These are phyloP conservation scores for Phaeodactylum tricornutum DNA, from an alignment of 108 stramenopile species.

Conservation along the genomic window DNA sequence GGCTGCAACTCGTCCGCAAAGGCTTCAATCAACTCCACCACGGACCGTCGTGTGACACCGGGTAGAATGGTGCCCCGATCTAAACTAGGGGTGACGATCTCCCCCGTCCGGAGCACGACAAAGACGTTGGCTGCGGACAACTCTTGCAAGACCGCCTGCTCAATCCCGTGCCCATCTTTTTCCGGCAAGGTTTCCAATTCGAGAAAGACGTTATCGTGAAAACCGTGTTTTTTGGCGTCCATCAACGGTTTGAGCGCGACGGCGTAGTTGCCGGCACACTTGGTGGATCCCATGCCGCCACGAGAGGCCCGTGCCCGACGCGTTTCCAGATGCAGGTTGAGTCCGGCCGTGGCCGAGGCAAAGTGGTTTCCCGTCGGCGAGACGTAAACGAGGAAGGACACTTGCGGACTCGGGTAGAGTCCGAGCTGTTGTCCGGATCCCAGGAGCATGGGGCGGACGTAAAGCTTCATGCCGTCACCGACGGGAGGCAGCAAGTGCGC, in stretches of 20 bases:
- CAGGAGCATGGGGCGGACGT: conserved; percentile 60
- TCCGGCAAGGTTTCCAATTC: conserved; percentile 78
- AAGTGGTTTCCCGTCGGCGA: conserved; percentile 82
- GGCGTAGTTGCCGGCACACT: conserved; percentile 75
- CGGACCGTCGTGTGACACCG: conserved; percentile 68
- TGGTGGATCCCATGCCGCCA: conserved; percentile 63
- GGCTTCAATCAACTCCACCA: conserved; percentile 45
- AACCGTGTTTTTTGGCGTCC: conserved; percentile 75
- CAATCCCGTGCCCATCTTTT: conserved; percentile 21
- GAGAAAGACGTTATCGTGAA: conserved; percentile 74
- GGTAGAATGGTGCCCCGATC: conserved; percentile 73
- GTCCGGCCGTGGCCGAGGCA: conserved; percentile 39
- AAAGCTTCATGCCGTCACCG: conserved; percentile 69
- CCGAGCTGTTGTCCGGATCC: conserved; percentile 64
- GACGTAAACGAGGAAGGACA: conserved; percentile 61
- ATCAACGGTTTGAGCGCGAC: conserved; percentile 60
- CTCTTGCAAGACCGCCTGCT: conserved; percentile 62
- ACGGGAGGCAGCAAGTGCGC: conserved; percentile 57
- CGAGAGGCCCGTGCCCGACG: conserved; percentile 56
- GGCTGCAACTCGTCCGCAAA: conserved; percentile 51
- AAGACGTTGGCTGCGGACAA: conserved; percentile 77
- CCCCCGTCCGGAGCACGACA: conserved; percentile 65
- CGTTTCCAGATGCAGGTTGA: conserved; percentile 74
- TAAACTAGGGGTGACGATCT: conserved; percentile 72
- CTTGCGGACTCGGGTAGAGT: conserved; percentile 55